phyloP scores from a whole-genome alignment of 345 rosid species.

The Leavenworthia alabamica region DNA sequence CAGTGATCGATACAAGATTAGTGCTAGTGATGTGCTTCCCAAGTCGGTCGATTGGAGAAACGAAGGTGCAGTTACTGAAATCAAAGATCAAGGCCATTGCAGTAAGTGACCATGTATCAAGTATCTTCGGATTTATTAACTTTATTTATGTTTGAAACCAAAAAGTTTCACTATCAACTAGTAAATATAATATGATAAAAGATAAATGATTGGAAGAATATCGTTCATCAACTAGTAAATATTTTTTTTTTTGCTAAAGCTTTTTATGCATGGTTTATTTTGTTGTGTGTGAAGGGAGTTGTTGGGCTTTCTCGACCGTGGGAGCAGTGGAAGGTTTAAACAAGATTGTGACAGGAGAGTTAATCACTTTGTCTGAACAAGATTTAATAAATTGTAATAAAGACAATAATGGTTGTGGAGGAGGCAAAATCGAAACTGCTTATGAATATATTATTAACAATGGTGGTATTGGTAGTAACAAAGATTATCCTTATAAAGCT shows the following conservation, averaged over 20 bases:
- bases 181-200: too few species aligned
- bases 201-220: too few species aligned
- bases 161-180: not conserved
- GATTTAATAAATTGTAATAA: constrained; percentile 68
- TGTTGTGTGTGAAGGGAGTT: constrained; percentile 53
- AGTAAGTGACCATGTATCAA: constrained; percentile 34
- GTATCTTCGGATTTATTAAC: not conserved
- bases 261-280: constrained; percentile 3
- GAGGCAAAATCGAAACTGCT: constrained; percentile 58
- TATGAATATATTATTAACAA: constrained; percentile 38
- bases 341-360: constrained; percentile 52
- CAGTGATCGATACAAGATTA: constrained; percentile 29
- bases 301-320: constrained; percentile 90
- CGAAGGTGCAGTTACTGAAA: constrained; percentile 59
- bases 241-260: too few species aligned
- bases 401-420: constrained; percentile 40
- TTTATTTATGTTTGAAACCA: not conserved
- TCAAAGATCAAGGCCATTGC: constrained; percentile 80
- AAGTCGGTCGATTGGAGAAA: constrained; percentile 77
- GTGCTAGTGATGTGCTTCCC: constrained; percentile 42
- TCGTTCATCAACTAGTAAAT: not conserved
- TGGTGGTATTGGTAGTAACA: constrained; percentile 50
- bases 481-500: constrained; percentile 49
- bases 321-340: constrained; percentile 76
- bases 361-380: constrained; percentile 67